phyloP scores from a whole-genome alignment of 257 asterid species.

The Ballota nigra region DNA sequence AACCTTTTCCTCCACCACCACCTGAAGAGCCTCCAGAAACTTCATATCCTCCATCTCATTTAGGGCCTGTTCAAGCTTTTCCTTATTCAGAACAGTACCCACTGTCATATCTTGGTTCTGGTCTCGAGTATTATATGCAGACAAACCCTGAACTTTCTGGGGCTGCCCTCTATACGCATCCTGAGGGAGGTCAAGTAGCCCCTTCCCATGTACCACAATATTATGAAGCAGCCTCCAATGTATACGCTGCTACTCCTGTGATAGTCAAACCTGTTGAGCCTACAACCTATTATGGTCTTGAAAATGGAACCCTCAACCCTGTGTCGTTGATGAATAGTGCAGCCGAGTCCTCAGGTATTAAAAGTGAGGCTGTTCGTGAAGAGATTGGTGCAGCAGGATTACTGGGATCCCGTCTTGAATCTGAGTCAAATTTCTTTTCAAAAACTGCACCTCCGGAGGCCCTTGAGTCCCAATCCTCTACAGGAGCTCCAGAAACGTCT shows the following conservation, averaged over 20 bases:
- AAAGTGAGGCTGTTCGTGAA: constrained; percentile 31
- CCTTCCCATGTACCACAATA: constrained; percentile 58
- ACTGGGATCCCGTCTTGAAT: constrained; percentile 27
- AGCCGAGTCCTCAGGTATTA: constrained; percentile 38
- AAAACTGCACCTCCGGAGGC: constrained; percentile 31
- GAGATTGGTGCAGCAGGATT: constrained; percentile 32
- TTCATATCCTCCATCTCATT: constrained; percentile 45
- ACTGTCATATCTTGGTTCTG: constrained; percentile 53
- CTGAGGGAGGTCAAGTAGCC: constrained; percentile 52
- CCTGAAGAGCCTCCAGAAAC: constrained; percentile 74
- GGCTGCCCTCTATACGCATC: constrained; percentile 41
- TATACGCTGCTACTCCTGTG: constrained; percentile 51
- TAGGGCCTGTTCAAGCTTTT: constrained; percentile 48
- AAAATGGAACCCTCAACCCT: constrained; percentile 44
- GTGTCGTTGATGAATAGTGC: constrained; percentile 30
- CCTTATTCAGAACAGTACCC: constrained; percentile 51
- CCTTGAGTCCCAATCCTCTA: constrained; percentile 31
- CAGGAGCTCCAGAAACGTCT: constrained; percentile 36
- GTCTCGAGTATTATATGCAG: constrained; percentile 60
- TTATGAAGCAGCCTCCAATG: constrained; percentile 50
- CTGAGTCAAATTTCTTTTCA: constrained; percentile 32
- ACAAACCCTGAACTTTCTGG: constrained; percentile 42
- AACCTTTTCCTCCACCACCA: constrained; percentile 60
- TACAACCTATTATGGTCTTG: constrained; percentile 58
- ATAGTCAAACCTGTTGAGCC: constrained; percentile 50